Evolutionary conservation across 352 stramenopile species (phyloP).

Genomic region (Pythium brachiatum): DNA sequence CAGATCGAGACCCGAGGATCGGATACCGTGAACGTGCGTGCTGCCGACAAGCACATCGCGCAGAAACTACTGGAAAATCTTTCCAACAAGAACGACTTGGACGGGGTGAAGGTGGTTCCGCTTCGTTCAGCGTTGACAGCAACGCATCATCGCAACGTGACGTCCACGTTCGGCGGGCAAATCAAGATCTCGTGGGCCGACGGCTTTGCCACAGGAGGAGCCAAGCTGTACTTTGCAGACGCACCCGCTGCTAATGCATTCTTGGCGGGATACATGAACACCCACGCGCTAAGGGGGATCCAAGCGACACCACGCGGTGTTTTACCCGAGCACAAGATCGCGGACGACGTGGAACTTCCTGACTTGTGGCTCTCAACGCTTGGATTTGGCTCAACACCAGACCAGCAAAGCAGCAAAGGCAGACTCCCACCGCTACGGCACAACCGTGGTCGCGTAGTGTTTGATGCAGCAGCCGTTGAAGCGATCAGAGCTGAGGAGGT

Average conservation of each 20-base stretch:
- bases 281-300: background rate
- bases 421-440: background rate
- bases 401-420: background rate
- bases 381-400: background rate
- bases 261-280: background rate
- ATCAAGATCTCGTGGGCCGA: background rate
- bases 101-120: background rate
- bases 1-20: background rate
- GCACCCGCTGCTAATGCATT: background rate
- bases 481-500: background rate
- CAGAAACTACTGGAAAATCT: background rate
- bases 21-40: background rate
- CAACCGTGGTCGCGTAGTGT: background rate
- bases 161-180: background rate
- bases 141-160: background rate
- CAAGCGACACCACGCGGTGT: background rate
- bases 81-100: background rate
- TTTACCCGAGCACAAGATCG: background rate
- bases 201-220: background rate
- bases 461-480: background rate
- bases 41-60: background rate
- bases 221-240: background rate
- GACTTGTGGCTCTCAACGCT: background rate
- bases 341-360: background rate
- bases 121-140: background rate